phyloP scores from a whole-genome alignment of 108 stramenopile species.

The Conticribra weissflogii region DNA sequence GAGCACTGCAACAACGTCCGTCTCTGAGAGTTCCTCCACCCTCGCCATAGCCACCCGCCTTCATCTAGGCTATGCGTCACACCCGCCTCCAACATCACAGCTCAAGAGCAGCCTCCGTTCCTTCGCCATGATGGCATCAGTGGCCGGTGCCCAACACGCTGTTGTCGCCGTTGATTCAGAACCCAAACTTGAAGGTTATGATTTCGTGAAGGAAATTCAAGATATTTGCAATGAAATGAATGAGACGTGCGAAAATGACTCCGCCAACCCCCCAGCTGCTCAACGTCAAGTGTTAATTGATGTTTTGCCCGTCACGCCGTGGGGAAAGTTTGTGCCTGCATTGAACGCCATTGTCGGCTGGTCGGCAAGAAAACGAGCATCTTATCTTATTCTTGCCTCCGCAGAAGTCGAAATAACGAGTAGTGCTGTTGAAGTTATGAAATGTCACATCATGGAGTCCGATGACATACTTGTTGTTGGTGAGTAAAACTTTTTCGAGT shows the following conservation, averaged over 20 bases:
- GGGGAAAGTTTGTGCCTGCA: slow-evolving; percentile 92
- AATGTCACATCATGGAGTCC: slow-evolving; percentile 61
- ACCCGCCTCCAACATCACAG: slow-evolving; percentile 38
- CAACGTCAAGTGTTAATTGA: slow-evolving; percentile 10
- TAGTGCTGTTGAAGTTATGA: slow-evolving; percentile 38
- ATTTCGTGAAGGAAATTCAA: slow-evolving; percentile 47
- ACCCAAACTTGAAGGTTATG: slow-evolving; percentile 61
- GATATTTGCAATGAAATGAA: slow-evolving; percentile 40
- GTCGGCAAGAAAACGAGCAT: slow-evolving; percentile 25
- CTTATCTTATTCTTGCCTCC: slow-evolving; percentile 66
- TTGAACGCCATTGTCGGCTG: slow-evolving; percentile 81
- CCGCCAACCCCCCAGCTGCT: not conserved
- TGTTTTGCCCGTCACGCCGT: slow-evolving; percentile 88
- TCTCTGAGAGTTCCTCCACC: too few species aligned
- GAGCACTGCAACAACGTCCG: too few species aligned
- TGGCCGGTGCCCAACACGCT: slow-evolving; percentile 27
- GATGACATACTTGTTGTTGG: slow-evolving; percentile 79
- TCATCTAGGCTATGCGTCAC: slow-evolving; percentile 72
- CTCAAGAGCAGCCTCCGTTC: slow-evolving; percentile 30
- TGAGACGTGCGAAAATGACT: not conserved
- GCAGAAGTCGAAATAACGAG: slow-evolving; percentile 71
- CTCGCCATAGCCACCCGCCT: slow-evolving; percentile 74
- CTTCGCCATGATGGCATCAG: slow-evolving; percentile 33
- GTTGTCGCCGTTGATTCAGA: slow-evolving; percentile 77
- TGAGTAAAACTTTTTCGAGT: too few species aligned